These are phyloP conservation scores for Neurospora sp. DNA, from an alignment of 495 filamentous ascomycete species.

Conservation along the genomic window DNA sequence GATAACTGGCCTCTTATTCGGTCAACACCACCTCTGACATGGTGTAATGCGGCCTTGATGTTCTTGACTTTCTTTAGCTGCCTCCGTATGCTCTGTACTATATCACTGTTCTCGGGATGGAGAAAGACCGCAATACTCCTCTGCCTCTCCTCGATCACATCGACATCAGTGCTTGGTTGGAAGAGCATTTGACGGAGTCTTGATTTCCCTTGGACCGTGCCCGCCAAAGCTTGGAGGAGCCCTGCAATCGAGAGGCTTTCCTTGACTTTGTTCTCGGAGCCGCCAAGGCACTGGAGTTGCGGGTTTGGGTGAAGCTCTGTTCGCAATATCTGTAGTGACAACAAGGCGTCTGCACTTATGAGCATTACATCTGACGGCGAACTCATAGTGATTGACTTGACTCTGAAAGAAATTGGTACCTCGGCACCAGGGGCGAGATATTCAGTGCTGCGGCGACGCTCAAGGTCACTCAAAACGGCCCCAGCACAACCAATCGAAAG, in stretches of 20 bases:
- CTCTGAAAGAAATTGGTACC: constrained; percentile 40
- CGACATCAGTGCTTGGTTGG: constrained; percentile 60
- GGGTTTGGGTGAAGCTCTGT: constrained; percentile 77
- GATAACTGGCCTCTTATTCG: constrained; percentile 45
- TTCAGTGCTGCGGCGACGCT: constrained; percentile 54
- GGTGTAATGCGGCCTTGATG: constrained; percentile 57
- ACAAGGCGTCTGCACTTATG: constrained; percentile 68
- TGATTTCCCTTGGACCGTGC: constrained; percentile 70
- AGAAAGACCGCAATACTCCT: constrained; percentile 59
- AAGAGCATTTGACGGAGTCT: constrained; percentile 77
- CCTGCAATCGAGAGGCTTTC: constrained; percentile 87
- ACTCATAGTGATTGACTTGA: constrained; percentile 68
- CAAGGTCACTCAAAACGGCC: constrained; percentile 70
- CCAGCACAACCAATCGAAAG: constrained; percentile 64
- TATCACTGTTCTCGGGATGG: constrained; percentile 54
- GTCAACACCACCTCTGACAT: constrained; percentile 68
- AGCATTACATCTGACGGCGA: constrained; percentile 71
- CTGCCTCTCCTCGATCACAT: constrained; percentile 65
- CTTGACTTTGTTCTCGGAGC: constrained; percentile 60
- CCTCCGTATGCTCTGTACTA: constrained; percentile 47
- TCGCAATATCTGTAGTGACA: constrained; percentile 77
- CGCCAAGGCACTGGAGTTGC: constrained; percentile 67
- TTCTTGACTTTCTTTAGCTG: constrained; percentile 69
- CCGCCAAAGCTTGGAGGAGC: constrained; percentile 66
- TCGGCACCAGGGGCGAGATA: constrained; percentile 46